These are phyloP conservation scores for Fusarium keratoplasticum DNA, from an alignment of 2,329 filamentous ascomycete species.

Conservation along the genomic window DNA sequence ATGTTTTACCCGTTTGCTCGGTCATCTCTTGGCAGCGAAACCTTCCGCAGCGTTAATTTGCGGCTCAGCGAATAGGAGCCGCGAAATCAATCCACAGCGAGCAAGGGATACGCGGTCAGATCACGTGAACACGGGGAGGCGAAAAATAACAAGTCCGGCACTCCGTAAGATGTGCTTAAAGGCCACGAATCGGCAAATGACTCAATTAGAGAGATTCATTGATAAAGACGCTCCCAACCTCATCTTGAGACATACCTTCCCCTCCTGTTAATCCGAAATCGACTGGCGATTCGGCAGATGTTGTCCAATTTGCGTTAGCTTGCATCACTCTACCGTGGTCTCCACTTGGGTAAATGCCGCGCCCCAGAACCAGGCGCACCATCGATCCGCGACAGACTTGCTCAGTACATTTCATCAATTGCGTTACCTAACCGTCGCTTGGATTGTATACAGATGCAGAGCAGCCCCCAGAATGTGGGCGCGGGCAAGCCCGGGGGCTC, in stretches of 20 bases:
- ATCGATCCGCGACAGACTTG: not conserved
- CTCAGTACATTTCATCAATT: not conserved
- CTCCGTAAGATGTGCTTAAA: not conserved
- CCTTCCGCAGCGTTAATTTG: too few species aligned
- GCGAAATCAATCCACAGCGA: not conserved
- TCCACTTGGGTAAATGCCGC: not conserved
- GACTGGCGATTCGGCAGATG: not conserved
- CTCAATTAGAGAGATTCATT: not conserved
- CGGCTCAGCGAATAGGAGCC: not conserved
- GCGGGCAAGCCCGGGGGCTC: not conserved
- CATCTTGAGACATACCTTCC: not conserved
- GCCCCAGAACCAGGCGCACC: not conserved
- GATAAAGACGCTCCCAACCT: not conserved
- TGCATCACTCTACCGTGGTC: not conserved
- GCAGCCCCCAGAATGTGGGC: not conserved
- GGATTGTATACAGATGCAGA: not conserved
- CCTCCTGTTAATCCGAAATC: too few species aligned
- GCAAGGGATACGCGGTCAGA: not conserved
- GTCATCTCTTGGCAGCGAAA: not conserved
- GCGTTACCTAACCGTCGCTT: not conserved
- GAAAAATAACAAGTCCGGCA: not conserved
- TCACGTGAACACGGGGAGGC: not conserved
- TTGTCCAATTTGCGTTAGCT: not conserved
- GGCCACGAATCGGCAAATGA: not conserved
- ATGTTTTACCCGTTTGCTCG: too few species aligned